Conservation (phyloP, 2,329 filamentous ascomycete genomes). For the Sclerotinia subarctica region DNA sequence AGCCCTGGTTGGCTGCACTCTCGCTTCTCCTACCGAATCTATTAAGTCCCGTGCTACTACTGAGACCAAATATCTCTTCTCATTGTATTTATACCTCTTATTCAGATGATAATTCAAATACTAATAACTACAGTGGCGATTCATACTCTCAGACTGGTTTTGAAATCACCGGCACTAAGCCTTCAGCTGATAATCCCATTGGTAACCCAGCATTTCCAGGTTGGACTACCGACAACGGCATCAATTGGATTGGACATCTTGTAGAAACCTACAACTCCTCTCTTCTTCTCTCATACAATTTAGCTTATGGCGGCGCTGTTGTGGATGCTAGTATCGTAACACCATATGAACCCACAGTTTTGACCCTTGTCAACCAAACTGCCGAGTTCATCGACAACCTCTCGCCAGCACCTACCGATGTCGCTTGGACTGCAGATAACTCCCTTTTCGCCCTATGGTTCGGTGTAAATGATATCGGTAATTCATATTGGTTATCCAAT, state of each 20-base stretch:
- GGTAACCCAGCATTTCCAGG: slow-evolving; percentile 40
- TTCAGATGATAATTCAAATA: not conserved
- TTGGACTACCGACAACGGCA: slow-evolving; percentile 28
- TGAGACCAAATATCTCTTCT: slow-evolving; percentile 15
- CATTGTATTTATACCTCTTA: not conserved
- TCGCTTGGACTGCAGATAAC: slow-evolving; percentile 42
- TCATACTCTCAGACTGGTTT: slow-evolving; percentile 40
- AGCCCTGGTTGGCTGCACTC: slow-evolving; percentile 14
- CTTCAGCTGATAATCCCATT: slow-evolving; percentile 36
- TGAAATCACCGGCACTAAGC: slow-evolving; percentile 34
- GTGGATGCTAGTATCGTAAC: slow-evolving; percentile 37
- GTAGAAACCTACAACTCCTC: slow-evolving; percentile 42
- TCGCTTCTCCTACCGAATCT: slow-evolving; percentile 9
- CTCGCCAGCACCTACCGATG: slow-evolving; percentile 37
- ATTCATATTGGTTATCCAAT: slow-evolving; percentile 41
- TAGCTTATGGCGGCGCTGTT: slow-evolving; percentile 44
- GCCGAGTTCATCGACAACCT: slow-evolving; percentile 41
- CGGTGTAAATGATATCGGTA: slow-evolving; percentile 52
- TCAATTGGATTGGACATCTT: slow-evolving; percentile 47
- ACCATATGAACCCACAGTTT: slow-evolving; percentile 29
- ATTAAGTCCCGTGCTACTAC: not conserved
- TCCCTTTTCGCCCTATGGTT: slow-evolving; percentile 50
- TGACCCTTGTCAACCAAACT: slow-evolving; percentile 39
- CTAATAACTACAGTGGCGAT: slow-evolving; percentile 35
- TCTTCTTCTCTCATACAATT: slow-evolving; percentile 47